Conservation (phyloP, 1,139 yeast species). For the Lodderomyces theae region DNA sequence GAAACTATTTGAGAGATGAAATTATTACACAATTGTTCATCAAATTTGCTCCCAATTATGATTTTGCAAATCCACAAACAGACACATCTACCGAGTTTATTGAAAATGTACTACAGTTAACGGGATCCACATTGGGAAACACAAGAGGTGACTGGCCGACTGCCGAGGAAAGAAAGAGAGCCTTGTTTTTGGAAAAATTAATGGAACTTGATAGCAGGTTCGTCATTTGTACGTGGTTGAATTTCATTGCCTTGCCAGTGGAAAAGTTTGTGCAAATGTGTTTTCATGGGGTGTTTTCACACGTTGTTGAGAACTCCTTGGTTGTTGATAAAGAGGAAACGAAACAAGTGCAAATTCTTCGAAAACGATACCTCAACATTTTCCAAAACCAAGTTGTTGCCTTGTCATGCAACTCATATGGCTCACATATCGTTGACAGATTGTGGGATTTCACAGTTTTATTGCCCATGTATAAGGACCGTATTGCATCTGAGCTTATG, state of each 20-base stretch:
- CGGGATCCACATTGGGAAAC: constrained; percentile 73
- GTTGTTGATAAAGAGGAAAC: constrained; percentile 43
- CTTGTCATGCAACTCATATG: constrained; percentile 82
- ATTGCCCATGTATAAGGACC: constrained; percentile 81
- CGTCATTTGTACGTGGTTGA: constrained; percentile 56
- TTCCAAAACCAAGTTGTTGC: constrained; percentile 53
- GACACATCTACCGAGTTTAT: constrained; percentile 40
- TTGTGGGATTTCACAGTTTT: constrained; percentile 77
- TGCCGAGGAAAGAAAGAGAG: constrained; percentile 80
- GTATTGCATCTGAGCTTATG: constrained; percentile 68
- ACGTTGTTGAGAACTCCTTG: constrained; percentile 68
- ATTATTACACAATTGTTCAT: constrained; percentile 58
- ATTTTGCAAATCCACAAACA: constrained; percentile 33
- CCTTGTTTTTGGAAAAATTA: constrained; percentile 69
- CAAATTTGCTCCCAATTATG: constrained; percentile 55
- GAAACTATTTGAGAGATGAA: constrained; percentile 62
- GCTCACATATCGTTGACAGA: constrained; percentile 86
- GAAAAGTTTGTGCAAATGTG: constrained; percentile 70
- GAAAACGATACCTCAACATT: constrained; percentile 69
- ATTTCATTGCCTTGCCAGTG: constrained; percentile 56
- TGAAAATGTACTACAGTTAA: constrained; percentile 64
- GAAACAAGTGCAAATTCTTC: constrained; percentile 48
- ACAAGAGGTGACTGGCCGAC: constrained; percentile 90
- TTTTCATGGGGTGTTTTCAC: constrained; percentile 84
- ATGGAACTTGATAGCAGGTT: constrained; percentile 64